Evolutionary conservation across 2,329 filamentous ascomycete genomes (phyloP), one percentile per base, ranked within the genome.

Genomic region (Aspergillus cejpii): DNA sequence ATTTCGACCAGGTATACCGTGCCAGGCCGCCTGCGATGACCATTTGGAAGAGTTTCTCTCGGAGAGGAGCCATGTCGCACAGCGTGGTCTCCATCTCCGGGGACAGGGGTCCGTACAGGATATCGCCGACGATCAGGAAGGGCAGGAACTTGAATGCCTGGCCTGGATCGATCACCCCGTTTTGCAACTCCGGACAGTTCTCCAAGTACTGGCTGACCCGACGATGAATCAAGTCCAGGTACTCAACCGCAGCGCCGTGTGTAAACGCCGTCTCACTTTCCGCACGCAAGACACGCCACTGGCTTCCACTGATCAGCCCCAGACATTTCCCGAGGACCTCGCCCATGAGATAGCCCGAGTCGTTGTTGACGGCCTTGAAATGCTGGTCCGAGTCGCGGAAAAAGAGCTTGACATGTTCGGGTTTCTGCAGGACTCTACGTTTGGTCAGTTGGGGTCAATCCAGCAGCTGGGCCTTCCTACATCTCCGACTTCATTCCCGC

Each of bases 351-450:
- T 56, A 69, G 1, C 72, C 73, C 0, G 64, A 61, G 48, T 74
- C 60, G 45, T 71, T 72, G 44, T 64, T 61, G 2, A 45, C 28
- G 2, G 69, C 71, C 49, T 75, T 74, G 15, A 45, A 33, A 49
- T 75, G 72, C 29, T 54, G 62, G 43, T 74, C 59, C 0, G 72
- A 75, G 48, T 75, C 72, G 24, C 56, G 59, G 49, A 72, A 74
- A 5, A 73, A 59, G 0, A 48, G 46, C 47, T 66, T 43, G 0
- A 73, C 42, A 40, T 73, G 53, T 3, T 61, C 51, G 2, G 68
- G 61, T 4, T 51, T 31, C 0, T 62, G 67, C 5, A 73, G 38
- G 2, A 73, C 66, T 10, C 66, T 71, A 37, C 27, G 3, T n/a
- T 23, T 7, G 2, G 19, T 47, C 17, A 24, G 40, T 21, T 7